Base-by-base conservation (phyloP, 345 rosid genomes). In the Erysimum cheiranthoides region DNA sequence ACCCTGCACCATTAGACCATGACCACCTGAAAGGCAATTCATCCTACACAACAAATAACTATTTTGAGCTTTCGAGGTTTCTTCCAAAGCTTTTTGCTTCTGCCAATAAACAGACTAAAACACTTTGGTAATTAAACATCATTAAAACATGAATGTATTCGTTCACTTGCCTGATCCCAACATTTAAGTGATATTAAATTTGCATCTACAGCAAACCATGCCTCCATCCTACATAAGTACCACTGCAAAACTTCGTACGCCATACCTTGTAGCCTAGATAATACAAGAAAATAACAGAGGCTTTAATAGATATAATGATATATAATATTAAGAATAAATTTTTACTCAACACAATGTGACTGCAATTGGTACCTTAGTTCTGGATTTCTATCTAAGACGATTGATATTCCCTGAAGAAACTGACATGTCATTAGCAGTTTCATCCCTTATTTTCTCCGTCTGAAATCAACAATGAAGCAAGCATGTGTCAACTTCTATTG, bases 211-310 rank as follows among this genome's bases (percentile, higher is more conserved):
- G 97, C 93, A 86, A 92, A 92, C 97, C 97, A 92, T 32, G 96
- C 97, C 81, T 92, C 97, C 93, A 92, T 87, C 82, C 97, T 82
- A 81, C 97, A 92, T 54, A 92, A 83, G 75, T 86, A 92, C 97
- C 97, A 90, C 62, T 90, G 96, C 80, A 92, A 61, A 77, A 92
- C 97, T 82, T 92, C 91, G 80, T 88, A 36, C 6, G 93, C 93
- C 30, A 85, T 85, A 56, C 93, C 97, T 75, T 84, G 82, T 82
- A 78, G 93, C 77, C 97, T 92, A 78, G 51, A 78, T 35, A 70
- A 80, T 27, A 50, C 45, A 40, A 60, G 25, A 53, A 49, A 66
- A 21, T 21, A 47, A 30, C 32, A 61, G 25, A 72, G 18, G 16
- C 53, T 69, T 52, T 50, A 36, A 61, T 11, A 43, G 13, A 51